Base-by-base conservation (phyloP, 306 rosid genomes). In the Luffa acutangula region DNA sequence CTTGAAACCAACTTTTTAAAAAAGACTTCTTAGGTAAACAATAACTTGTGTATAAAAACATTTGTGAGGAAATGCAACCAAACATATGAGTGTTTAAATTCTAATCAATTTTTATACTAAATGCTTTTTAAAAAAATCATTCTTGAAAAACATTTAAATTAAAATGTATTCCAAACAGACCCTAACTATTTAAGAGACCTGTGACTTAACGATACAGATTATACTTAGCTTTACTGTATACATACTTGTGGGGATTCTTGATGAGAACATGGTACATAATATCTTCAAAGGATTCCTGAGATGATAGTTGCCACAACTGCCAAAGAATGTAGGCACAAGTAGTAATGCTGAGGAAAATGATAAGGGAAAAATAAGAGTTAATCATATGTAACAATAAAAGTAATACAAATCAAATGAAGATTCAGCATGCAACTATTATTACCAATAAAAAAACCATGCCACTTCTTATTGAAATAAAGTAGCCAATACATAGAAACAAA, bases 241-340 rank as follows among this genome's bases (percentile, higher is more conserved):
- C 94, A 37, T 87, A 89, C 98, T 85, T 89, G 88, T 80, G 80
- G 34, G 92, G 73, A 86, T 87, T 84, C 78, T 63, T 87, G 87
- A 92, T 79, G 80, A 94, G 85, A 85, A 86, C 89, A 84, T 88
- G 75, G 79, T 81, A 87, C 80, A 94, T 82, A 7, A 94, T 94
- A 84, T 92, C 92, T 80, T 80, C 88, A 42, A 84, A 85, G 64
- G 88, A 85, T 81, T 92, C 91, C 87, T 88, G 87, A 79, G 87
- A 78, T 49, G 98, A 88, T 60, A 94, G 86, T 91, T 88, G 90
- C 87, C 82, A 79, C 53, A 92, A 78, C 88, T 89, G 97, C 78
- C 87, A n/a, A 70, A 88, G 82, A 80, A 91, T 84, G 79, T 89
- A 92, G 80, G 81, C 89, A 64, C 90, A 86, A 39, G 96, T 85